Evolutionary conservation across 495 filamentous ascomycete species (phyloP), one percentile per base, ranked within the genome.

Genomic region (Aspergillus olivimuriae): DNA sequence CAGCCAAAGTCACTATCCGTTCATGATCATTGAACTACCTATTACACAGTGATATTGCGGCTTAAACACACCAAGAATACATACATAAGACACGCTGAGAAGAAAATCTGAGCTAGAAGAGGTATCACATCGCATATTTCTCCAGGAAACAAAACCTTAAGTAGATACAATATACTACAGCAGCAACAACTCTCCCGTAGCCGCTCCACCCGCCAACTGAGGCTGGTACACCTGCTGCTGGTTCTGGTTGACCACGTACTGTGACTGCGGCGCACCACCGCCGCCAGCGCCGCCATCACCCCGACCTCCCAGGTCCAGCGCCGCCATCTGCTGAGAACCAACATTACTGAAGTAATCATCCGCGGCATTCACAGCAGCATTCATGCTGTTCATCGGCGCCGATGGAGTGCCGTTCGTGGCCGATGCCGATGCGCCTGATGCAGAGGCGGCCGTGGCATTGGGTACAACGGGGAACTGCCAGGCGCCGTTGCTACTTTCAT

Each of bases 301-400:
- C 37, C 67, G 70, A 12, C 69, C 73, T 33, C 69, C 72, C 4
- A 86, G 71, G 44, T 77, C 68, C 73, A 87, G 74, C 3, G 75
- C 76, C 3, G 78, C 80, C 82, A 87, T 86, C 58, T 82, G 80
- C 63, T 80, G 77, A 39, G 66, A 80, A 1, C 81, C 81, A 7
- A 87, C 72, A 22, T 78, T 79, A 24, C 83, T 78, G 57, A 96
- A 96, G 57, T 92, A 95, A 22, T 76, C 79, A 54, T 96, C 89
- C 3, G 88, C 89, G 22, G 89, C 87, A 50, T 74, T 81, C 15
- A 91, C 78, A 1, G 89, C 89, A 8, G 81, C 77, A 14, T 77
- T 72, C 39, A 88, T 69, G 59, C 77, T 68, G 2, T 54, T 66
- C 15, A 50, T 56, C 15, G 51, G 58, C 17, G 53, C 37, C 20